Evolutionary conservation across 2,329 filamentous ascomycete genomes (phyloP), one percentile per base, ranked within the genome.

Genomic region (Diplodia sapinea): DNA sequence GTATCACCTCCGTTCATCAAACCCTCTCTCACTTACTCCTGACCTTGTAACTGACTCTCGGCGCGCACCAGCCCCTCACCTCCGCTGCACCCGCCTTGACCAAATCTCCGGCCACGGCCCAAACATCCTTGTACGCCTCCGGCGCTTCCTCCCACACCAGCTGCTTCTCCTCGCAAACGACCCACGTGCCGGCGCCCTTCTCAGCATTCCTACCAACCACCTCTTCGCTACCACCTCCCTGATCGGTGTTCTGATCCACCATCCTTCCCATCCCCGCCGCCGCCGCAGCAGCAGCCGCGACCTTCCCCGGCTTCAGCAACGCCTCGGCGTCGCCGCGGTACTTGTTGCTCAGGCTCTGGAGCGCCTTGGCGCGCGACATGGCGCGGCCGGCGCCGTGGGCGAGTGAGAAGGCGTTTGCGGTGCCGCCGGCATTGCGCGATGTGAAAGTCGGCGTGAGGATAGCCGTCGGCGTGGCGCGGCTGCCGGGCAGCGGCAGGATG

Each of bases 81-180:
- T 70, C 70, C 12, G 74, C 76, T 57, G 74, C 75, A 15, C 75
- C 79, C 47, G 74, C 73, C 26, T 69, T 66, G 15, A 73, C 74
- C 69, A 81, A 68, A 71, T 80, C 79, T 49, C 74, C 73, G 7
- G 73, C 74, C 2, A 80, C 79, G 38, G 73, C 72, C 69, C 75
- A 73, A 12, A 80, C 75, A 64, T 79, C 74, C 66, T 79, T 79
- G 66, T 77, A 80, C 20, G 76, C 78, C 66, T 79, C 77, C 2
- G 75, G 74, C 13, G 77, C 76, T 69, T 81, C 78, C 69, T 81
- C 77, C 69, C 75, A 79, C 17, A 78, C 77, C 13, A 80, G 65
- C 29, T 77, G 73, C 51, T 77, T 77, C 61, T 79, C 74, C 52
- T 78, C 76, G 65, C 78, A 81, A 12, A 80, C 70, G 0, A 80